These are phyloP conservation scores for Eutypella sp. DNA, from an alignment of 2,329 filamentous ascomycete genomes.

Conservation along the genomic window DNA sequence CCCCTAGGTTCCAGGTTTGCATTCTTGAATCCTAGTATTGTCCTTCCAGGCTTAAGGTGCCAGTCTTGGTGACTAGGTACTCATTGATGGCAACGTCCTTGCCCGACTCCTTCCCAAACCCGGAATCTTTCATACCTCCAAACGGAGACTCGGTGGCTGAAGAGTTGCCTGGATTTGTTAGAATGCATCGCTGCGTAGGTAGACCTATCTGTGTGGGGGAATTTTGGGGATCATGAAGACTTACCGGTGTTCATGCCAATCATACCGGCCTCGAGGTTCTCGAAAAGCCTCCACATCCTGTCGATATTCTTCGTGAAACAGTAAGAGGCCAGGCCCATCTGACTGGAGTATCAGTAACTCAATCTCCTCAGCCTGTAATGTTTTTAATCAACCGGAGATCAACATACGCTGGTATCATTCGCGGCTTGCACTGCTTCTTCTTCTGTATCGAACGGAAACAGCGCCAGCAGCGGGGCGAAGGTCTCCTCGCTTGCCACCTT, in stretches of 20 bases:
- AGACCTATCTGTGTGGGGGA: neutral
- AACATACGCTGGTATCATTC: constrained; percentile 44
- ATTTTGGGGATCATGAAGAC: constrained; percentile 10
- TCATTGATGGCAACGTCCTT: constrained; percentile 44
- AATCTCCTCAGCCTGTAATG: neutral
- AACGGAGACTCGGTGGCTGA: constrained; percentile 41
- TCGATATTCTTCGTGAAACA: constrained; percentile 57
- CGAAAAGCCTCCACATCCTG: constrained; percentile 52
- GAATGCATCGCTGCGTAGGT: neutral
- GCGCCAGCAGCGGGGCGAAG: constrained; percentile 53
- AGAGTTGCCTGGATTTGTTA: constrained; percentile 24
- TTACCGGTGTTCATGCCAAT: constrained; percentile 41
- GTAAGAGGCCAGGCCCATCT: constrained; percentile 55
- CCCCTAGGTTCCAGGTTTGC: too few species aligned
- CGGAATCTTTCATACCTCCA: constrained; percentile 44
- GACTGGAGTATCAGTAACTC: neutral
- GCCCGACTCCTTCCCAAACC: constrained; percentile 42
- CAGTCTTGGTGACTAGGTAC: constrained; percentile 41
- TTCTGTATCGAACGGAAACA: constrained; percentile 52
- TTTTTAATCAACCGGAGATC: constrained; percentile 2
- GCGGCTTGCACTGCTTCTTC: constrained; percentile 49
- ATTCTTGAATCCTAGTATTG: constrained; percentile 28
- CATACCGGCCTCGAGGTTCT: constrained; percentile 53
- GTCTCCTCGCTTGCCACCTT: constrained; percentile 47
- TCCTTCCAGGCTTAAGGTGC: constrained; percentile 37